Base-by-base conservation (phyloP, 805 yeast genomes). In the Metschnikowia santaceciliae region DNA sequence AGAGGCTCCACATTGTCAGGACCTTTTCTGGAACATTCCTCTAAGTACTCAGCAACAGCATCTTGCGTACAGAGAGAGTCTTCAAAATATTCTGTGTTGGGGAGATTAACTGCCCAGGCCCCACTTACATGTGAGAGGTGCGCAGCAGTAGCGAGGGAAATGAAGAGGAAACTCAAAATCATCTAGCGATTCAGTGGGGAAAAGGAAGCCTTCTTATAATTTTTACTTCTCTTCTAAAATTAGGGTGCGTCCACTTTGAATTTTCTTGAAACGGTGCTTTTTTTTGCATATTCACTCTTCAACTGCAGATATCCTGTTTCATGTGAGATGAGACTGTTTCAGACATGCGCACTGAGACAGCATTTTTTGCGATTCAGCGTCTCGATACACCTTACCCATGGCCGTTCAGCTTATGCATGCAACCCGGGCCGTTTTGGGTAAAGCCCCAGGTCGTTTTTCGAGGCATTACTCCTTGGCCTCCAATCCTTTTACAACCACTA, bases 11-110 rank as follows among this genome's bases (percentile, higher is more conserved):
- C 53, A 1, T 59, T 58, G 32, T 78, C 81, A 1, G 74, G 58
- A 0, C 81, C 80, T 7, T 61, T 50, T 20, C 62, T 60, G 20
- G 70, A 51, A 50, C 86, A 81, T 32, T 61, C 55, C 0, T 74
- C 69, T 6, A 81, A 52, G 20, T 79, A 66, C 0, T 67, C 65
- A 2, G 57, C 42, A 3, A 81, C 52, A 1, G 84, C 79, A 13
- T 65, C 56, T 38, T 69, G 70, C 0, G 55, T 48, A 44, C 58
- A 56, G 15, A 53, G 51, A 6, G 46, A 46, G 36, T 32, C 51
- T 43, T n/a, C 49, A 19, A 33, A 42, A n/a, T 22, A 15, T 13
- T 42, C 19, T 3, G 32, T 14, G 30, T n/a, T 22, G n/a, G 46
- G 46, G 10, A 42, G 38, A 8, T 20, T 20, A 15, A 4, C 38